Evolutionary conservation across 441 rosid genomes (phyloP), one percentile per base, ranked within the genome.

Genomic region (Pelargonium citronellum): DNA sequence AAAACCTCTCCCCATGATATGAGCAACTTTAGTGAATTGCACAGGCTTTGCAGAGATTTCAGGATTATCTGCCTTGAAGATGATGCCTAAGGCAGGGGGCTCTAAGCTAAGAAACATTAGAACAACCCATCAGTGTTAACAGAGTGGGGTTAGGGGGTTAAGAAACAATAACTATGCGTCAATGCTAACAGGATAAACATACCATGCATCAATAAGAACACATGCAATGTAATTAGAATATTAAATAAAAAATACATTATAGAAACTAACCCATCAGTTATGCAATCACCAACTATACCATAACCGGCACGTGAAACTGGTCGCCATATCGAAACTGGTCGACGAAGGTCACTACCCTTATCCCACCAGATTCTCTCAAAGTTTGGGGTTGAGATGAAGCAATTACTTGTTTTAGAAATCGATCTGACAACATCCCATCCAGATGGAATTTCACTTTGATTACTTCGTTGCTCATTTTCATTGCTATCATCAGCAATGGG

Each of bases 311-410:
- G 89, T 57, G 86, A 80, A 68, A 90, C 65, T 74, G 99, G 99
- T 79, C 99, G 84, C 99, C 99, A 96, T 82, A 96, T 84, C 70
- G 99, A 96, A 71, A 91, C 86, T 10, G 99, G 91, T 69, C 92
- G 79, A 67, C 96, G 89, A 55, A 84, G 81, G 70, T 92, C 99
- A 80, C 91, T 83, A 70, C 99, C 99, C 79, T 87, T 91, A 85
- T 93, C 97, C 96, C 96, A 91, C 99, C 99, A 96, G 69, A 96
- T 83, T 84, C 98, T 91, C 87, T 93, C 97, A 74, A 96, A 96
- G 78, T 91, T 88, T 71, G 96, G 90, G 67, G 96, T 91, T 55
- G 98, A 87, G 73, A 89, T 69, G 71, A 83, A 91, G 75, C 74
- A 85, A 72, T 82, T 85, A 69, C 85, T 82, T 78, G 89, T 82